phyloP scores from a whole-genome alignment of 768 basidiomycete genomes.

The Mycena amicta region DNA sequence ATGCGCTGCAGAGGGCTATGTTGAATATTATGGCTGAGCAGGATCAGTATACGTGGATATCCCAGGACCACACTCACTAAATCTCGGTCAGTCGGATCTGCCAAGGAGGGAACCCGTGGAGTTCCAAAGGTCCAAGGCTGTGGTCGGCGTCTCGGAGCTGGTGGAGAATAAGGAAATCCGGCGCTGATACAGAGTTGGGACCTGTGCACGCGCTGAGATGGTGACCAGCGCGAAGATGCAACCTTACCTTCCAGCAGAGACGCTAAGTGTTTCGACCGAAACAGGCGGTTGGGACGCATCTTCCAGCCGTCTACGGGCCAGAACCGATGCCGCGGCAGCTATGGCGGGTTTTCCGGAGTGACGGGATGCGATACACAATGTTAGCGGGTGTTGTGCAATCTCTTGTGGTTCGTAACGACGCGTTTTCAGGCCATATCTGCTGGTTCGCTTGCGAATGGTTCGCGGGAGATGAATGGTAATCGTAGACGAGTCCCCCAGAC shows the following conservation, averaged over 20 bases:
- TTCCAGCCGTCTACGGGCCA: constrained; percentile 39
- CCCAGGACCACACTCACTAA: constrained; percentile 66
- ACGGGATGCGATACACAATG: constrained; percentile 59
- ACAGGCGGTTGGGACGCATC: constrained; percentile 34
- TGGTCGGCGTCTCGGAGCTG: constrained; percentile 44
- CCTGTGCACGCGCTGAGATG: constrained; percentile 33
- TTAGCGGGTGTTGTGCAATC: constrained; percentile 33
- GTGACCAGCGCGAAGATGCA: background rate
- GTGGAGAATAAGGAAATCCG: constrained; percentile 81
- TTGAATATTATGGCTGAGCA: constrained; percentile 4
- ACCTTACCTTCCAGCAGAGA: constrained; percentile 61
- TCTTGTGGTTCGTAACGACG: background rate
- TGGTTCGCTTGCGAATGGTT: constrained; percentile 2
- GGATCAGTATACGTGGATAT: no score
- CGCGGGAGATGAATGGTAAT: constrained; percentile 26
- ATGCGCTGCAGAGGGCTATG: constrained; percentile 1
- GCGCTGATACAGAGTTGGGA: constrained; percentile 57
- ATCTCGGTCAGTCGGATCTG: constrained; percentile 83
- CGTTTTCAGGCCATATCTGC: constrained; percentile 18
- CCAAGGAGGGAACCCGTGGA: constrained; percentile 84
- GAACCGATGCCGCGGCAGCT: constrained; percentile 51
- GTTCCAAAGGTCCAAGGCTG: constrained; percentile 54
- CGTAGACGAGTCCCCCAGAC: constrained; percentile 20
- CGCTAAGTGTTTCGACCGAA: constrained; percentile 48
- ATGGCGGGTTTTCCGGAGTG: constrained; percentile 67